phyloP scores from a whole-genome alignment of 768 basidiomycete species.

The Lanmaoa pseudosensibilis region DNA sequence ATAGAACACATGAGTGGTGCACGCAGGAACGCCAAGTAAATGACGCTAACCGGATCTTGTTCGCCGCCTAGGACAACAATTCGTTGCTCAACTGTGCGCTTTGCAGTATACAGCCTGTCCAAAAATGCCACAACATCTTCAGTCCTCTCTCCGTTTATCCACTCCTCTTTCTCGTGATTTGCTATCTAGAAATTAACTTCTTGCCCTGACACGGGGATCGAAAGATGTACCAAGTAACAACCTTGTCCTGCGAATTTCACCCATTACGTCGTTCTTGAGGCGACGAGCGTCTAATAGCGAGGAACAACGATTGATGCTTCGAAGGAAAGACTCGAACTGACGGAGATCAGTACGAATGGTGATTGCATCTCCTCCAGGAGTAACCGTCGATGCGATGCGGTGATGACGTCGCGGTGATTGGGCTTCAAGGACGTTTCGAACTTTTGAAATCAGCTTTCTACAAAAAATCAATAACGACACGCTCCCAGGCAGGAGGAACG shows the following conservation, averaged over 20 bases:
- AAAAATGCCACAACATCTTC: conserved; percentile 86
- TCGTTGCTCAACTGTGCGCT: conserved; percentile 80
- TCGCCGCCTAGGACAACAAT: conserved; percentile 78
- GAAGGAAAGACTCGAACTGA: conserved; percentile 89
- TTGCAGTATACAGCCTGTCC: conserved; percentile 86
- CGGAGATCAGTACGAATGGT: conserved; percentile 78
- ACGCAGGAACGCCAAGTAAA: neutral
- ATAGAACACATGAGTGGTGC: conserved; percentile 1
- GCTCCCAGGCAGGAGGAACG: conserved; percentile 9
- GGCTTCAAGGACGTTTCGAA: conserved; percentile 79
- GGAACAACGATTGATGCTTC: conserved; percentile 77
- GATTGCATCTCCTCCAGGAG: conserved; percentile 62
- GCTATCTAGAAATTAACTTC: conserved; percentile 41
- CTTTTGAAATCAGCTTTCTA: conserved; percentile 85
- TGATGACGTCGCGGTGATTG: conserved; percentile 62
- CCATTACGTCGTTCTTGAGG: conserved; percentile 86
- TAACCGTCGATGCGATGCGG: conserved; percentile 40
- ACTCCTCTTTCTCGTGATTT: conserved; percentile 83
- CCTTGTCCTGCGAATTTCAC: conserved; percentile 86
- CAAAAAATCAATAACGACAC: conserved; percentile 5
- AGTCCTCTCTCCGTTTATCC: conserved; percentile 83
- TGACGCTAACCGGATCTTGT: conserved; percentile 52
- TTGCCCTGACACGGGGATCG: neutral
- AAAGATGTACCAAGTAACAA: conserved; percentile 58
- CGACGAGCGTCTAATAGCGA: conserved; percentile 87